Evolutionary conservation across 108 stramenopile species (phyloP), one percentile per base, ranked within the genome.

Genomic region (Bacterosira constricta): DNA sequence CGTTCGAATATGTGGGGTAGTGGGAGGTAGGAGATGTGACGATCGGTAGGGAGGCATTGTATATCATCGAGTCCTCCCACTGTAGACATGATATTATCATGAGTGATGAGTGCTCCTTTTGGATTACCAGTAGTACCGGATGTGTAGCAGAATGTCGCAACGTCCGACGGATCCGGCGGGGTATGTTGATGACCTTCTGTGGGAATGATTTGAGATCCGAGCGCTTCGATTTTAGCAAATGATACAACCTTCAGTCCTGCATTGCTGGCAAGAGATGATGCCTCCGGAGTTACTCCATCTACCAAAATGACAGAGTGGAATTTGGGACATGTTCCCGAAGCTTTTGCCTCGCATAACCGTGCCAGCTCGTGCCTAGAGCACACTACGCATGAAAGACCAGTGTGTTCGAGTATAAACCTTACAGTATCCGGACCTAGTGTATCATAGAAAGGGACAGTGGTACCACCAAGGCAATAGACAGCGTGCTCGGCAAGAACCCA

Each of bases 1-100:
- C 96, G 85, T 83, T 98, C 98, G 77, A 97, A 97, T 58, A 98
- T 96, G 80, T 99, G 98, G 4, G 98, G 93, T 37, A 97, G 75
- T 11, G 98, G 98, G 34, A 99, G 83, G 80, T 97, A 99, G 23
- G 92, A 93, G 34, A 99, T 66, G 82, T 98, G 96, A 6, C 95
- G 85, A 77, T 99, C 97, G 27, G 54, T 73, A 27, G 82, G 72
- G 20, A 47, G n/a, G n/a, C 75, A 1, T 26, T 71, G 72, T 12
- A 84, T 45, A 3, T 64, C 61, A 4, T 50, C 30, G 29, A 83
- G 54, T 0, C 89, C 89, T 13, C 78, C 85, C 9, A 85, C 70
- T 20, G 93, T 77, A 1, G 90, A 79, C 62, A 94, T 66, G 26
- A 98, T 49, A 67, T 96, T 96, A 57, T 84, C 52, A 81, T 99